Evolutionary conservation across 177 flowering plant species (phyloP).

Genomic region (Vitis hybrid): DNA sequence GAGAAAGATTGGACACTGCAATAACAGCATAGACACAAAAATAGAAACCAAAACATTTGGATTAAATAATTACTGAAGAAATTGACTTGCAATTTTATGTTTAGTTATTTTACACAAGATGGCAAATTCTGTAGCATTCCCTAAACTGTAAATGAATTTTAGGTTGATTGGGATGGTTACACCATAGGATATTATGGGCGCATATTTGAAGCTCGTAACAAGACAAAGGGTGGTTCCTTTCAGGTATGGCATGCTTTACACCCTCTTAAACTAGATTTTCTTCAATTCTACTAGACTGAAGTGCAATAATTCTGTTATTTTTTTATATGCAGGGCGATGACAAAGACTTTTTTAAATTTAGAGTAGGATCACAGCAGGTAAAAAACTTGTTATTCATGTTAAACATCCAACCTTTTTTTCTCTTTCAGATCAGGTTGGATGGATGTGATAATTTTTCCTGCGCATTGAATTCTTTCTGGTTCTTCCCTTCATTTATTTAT

Average conservation of each 20-base stretch:
- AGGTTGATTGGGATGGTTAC: slow-evolving; percentile 99
- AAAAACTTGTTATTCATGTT: slow-evolving; percentile 5
- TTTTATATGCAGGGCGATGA: slow-evolving; percentile 69
- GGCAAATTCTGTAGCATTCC: neutral
- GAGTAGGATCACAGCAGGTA: slow-evolving; percentile 79
- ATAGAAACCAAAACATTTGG: too few species aligned
- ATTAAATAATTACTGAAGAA: too few species aligned
- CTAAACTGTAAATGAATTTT: slow-evolving; percentile 7
- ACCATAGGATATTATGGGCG: slow-evolving; percentile 98
- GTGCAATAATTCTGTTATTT: neutral
- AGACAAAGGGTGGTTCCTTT: slow-evolving; percentile 96
- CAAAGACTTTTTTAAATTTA: slow-evolving; percentile 84
- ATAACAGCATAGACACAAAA: too few species aligned
- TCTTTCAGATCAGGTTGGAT: neutral
- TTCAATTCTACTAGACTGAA: neutral
- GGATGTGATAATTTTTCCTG: neutral
- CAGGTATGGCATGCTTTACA: slow-evolving; percentile 47
- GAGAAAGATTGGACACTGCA: too few species aligned
- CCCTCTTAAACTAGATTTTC: slow-evolving; percentile 4
- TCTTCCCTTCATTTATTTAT: too few species aligned
- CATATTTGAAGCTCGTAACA: slow-evolving; percentile 98
- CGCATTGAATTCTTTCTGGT: too few species aligned
- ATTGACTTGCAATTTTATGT: neutral
- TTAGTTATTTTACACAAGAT: neutral
- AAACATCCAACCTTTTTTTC: neutral